phyloP scores from a whole-genome alignment of 1,284 basidiomycete genomes.

The Sporisorium graminicola region DNA sequence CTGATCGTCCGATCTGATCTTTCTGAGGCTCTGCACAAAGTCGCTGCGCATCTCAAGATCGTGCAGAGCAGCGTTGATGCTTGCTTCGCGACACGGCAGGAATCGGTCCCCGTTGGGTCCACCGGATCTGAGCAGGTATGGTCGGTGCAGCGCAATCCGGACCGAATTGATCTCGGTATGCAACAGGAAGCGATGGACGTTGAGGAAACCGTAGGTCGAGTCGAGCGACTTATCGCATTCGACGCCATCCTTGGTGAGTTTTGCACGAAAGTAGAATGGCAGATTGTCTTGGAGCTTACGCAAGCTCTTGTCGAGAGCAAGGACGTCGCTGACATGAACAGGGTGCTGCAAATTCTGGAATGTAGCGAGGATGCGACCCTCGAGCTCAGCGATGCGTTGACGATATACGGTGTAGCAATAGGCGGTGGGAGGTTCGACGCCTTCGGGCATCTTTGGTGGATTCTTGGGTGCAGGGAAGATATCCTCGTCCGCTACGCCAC shows the following conservation, averaged over 20 bases:
- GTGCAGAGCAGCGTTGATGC: constrained; percentile 57
- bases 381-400: constrained; percentile 50
- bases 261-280: constrained; percentile 57
- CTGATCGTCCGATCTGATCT: constrained; percentile 20
- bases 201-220: constrained; percentile 52
- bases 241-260: constrained; percentile 34
- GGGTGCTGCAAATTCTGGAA: constrained; percentile 49
- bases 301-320: constrained; percentile 52
- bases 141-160: constrained; percentile 57
- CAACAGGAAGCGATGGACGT: constrained; percentile 60
- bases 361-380: constrained; percentile 38
- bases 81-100: constrained; percentile 52
- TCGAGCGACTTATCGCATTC: constrained; percentile 57
- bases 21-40: constrained; percentile 39
- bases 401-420: constrained; percentile 52
- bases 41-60: constrained; percentile 58
- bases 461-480: constrained; percentile 46
- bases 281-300: constrained; percentile 49
- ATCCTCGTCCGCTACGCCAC: constrained; percentile 45
- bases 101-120: constrained; percentile 43
- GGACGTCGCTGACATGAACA: constrained; percentile 55
- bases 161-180: constrained; percentile 63
- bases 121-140: constrained; percentile 59
- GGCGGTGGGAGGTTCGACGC: constrained; percentile 48
- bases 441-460: constrained; percentile 40